Percentiles rank a stretch among this genome's conserved stretches.
Evolutionary conservation across 441 rosid species (phyloP).

Genomic region (Macaranga tanarius): DNA sequence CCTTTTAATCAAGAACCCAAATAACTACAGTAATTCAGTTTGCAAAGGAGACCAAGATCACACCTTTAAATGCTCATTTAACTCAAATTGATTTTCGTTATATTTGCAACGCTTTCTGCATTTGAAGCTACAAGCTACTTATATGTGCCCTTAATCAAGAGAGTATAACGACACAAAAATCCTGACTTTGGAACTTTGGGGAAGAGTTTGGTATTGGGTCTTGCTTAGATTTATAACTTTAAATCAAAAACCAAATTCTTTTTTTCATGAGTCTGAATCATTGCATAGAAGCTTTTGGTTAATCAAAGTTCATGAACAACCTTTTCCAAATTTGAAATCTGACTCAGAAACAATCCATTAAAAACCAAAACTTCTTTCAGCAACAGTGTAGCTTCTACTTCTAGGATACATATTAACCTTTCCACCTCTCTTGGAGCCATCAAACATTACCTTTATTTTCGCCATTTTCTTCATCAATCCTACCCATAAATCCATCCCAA

Average conservation of each 20-base stretch:
- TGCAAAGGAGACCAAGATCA: slow-evolving; percentile 27
- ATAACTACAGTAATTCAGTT: not conserved
- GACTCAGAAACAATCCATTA: not conserved
- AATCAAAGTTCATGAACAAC: not conserved
- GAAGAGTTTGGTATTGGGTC: slow-evolving; percentile 57
- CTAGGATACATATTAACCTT: slow-evolving; percentile 38
- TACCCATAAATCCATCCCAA: slow-evolving; percentile 61
- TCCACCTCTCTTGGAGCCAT: slow-evolving; percentile 19
- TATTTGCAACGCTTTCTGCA: slow-evolving; percentile 65
- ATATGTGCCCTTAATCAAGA: slow-evolving; percentile 70
- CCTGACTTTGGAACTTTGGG: slow-evolving; percentile 44
- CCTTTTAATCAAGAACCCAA: slow-evolving; percentile 17
- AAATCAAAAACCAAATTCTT: too few species aligned
- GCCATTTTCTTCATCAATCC: slow-evolving; percentile 65
- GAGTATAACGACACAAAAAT: slow-evolving; percentile 42
- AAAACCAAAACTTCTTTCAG: slow-evolving; percentile 16
- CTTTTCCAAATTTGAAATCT: not conserved
- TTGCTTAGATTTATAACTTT: slow-evolving; percentile 26
- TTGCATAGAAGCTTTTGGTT: too few species aligned
- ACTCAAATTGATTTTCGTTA: slow-evolving; percentile 56
- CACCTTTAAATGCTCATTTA: slow-evolving; percentile 39
- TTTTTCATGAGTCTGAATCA: too few species aligned
- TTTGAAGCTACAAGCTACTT: slow-evolving; percentile 80
- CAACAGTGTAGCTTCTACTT: slow-evolving; percentile 58
- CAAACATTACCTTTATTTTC: slow-evolving; percentile 37